Conservation (phyloP, 257 asterid genomes). For the Fraxinus quadrangulata region DNA sequence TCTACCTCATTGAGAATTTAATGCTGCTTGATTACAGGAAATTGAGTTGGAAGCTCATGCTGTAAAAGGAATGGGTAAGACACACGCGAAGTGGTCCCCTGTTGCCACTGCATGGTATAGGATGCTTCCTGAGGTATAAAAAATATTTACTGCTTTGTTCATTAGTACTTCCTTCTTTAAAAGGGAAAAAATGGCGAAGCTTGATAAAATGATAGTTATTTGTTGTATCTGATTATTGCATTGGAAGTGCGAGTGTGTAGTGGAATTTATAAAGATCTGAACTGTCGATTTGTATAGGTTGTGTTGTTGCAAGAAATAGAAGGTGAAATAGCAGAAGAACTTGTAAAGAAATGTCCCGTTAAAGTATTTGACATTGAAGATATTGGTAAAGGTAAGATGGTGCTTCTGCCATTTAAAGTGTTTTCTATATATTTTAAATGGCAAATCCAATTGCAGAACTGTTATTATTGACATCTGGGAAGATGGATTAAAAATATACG, state of each 20-base stretch:
- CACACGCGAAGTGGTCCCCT: conserved; percentile 99
- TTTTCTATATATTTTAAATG: neutral
- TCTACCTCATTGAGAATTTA: conserved; percentile 9
- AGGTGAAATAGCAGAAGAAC: conserved; percentile 76
- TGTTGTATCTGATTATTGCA: neutral
- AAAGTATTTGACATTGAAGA: conserved; percentile 94
- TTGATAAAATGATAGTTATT: neutral
- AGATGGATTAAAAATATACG: conserved; percentile 7
- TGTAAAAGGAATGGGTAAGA: conserved; percentile 91
- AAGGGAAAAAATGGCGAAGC: neutral
- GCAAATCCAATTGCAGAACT: conserved; percentile 16
- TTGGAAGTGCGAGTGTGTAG: neutral
- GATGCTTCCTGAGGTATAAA: conserved; percentile 93
- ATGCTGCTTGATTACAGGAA: conserved; percentile 53
- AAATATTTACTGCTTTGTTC: conserved; percentile 2
- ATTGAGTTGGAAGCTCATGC: conserved; percentile 98
- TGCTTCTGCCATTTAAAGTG: neutral
- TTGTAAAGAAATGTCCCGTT: conserved; percentile 79
- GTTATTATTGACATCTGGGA: neutral
- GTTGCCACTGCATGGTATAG: conserved; percentile 99
- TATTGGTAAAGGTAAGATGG: conserved; percentile 60
- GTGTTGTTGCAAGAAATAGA: conserved; percentile 71
- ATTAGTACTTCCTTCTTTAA: neutral
- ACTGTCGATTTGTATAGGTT: conserved; percentile 42
- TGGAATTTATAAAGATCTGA: neutral